A percentile compares a stretch with the other conserved stretches of the same genome.
These are phyloP conservation scores for Hypoxylon sp. DNA, from an alignment of 2,329 filamentous ascomycete species.

Conservation along the genomic window DNA sequence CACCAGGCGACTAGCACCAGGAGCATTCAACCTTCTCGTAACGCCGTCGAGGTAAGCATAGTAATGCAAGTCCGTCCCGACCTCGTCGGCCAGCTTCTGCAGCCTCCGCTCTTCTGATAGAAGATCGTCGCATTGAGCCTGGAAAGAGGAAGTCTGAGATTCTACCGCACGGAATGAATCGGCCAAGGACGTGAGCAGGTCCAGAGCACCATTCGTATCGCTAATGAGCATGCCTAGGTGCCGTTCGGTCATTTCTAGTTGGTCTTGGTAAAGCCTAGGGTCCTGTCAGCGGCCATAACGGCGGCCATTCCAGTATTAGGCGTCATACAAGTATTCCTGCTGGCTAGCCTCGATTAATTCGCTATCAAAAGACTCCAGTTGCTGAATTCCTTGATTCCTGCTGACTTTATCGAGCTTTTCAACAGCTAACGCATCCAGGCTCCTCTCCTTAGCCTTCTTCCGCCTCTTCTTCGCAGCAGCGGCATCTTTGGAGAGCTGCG, in stretches of 20 bases:
- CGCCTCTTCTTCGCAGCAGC: conserved; percentile 57
- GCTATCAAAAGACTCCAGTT: conserved; percentile 73
- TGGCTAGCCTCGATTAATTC: conserved; percentile 85
- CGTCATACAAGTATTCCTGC: conserved; percentile 81
- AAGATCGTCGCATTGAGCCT: conserved; percentile 90
- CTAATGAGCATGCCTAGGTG: conserved; percentile 85
- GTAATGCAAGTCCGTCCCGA: conserved; percentile 92
- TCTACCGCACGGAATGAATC: conserved; percentile 91
- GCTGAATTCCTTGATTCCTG: conserved; percentile 43
- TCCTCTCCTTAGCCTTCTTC: conserved; percentile 60
- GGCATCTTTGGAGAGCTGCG: conserved; percentile 68
- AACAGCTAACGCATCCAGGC: conserved; percentile 67
- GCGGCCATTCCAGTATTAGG: not conserved
- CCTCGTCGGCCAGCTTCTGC: conserved; percentile 83
- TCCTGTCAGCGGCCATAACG: conserved; percentile 50
- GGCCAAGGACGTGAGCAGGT: conserved; percentile 82
- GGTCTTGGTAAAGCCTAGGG: conserved; percentile 80
- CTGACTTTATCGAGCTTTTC: conserved; percentile 50
- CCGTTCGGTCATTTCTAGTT: conserved; percentile 82
- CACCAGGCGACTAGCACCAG: conserved; percentile 88
- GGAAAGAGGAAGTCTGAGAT: conserved; percentile 91
- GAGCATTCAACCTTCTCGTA: conserved; percentile 90
- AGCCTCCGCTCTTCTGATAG: conserved; percentile 85
- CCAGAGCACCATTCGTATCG: conserved; percentile 82
- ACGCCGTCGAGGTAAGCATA: conserved; percentile 95